phyloP scores from a whole-genome alignment of 2,329 filamentous ascomycete genomes.

The Periconia sp. region DNA sequence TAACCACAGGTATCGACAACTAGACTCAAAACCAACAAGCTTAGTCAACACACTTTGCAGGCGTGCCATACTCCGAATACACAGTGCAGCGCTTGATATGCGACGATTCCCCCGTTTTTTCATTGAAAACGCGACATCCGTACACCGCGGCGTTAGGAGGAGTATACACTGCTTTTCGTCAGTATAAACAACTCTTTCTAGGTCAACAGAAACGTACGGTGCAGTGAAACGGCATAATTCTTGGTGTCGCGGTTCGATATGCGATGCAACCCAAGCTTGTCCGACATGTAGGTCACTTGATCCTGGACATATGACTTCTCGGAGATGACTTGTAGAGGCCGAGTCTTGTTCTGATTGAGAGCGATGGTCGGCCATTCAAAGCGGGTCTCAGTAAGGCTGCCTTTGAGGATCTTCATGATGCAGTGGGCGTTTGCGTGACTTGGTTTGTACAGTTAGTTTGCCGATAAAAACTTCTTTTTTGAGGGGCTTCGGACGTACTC shows the following conservation, averaged over 20 bases:
- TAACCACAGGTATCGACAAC: too few relatives aligned
- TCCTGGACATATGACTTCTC: slow-evolving; percentile 70
- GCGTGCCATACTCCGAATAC: slow-evolving; percentile 36
- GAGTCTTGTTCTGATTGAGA: slow-evolving; percentile 48
- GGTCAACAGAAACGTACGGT: slow-evolving; percentile 53
- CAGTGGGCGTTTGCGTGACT: slow-evolving; percentile 75
- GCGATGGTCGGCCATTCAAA: slow-evolving; percentile 68
- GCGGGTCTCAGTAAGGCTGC: slow-evolving; percentile 76
- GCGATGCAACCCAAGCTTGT: slow-evolving; percentile 81
- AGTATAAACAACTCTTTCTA: background rate
- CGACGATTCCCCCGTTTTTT: slow-evolving; percentile 61
- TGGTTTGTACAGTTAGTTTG: background rate
- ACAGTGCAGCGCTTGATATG: slow-evolving; percentile 33
- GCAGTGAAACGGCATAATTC: slow-evolving; percentile 80
- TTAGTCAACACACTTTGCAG: background rate
- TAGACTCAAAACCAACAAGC: too few relatives aligned
- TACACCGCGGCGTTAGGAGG: slow-evolving; percentile 84
- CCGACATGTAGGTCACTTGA: slow-evolving; percentile 86
- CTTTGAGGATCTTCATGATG: slow-evolving; percentile 84
- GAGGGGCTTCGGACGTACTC: slow-evolving; percentile 52
- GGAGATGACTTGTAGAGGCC: slow-evolving; percentile 65
- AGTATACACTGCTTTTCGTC: slow-evolving; percentile 64
- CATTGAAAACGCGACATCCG: slow-evolving; percentile 81
- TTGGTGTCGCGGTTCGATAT: slow-evolving; percentile 72
- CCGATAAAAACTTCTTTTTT: background rate